Evolutionary conservation across 2,329 filamentous ascomycete genomes (phyloP).

Genomic region (Fusarium anguioides): DNA sequence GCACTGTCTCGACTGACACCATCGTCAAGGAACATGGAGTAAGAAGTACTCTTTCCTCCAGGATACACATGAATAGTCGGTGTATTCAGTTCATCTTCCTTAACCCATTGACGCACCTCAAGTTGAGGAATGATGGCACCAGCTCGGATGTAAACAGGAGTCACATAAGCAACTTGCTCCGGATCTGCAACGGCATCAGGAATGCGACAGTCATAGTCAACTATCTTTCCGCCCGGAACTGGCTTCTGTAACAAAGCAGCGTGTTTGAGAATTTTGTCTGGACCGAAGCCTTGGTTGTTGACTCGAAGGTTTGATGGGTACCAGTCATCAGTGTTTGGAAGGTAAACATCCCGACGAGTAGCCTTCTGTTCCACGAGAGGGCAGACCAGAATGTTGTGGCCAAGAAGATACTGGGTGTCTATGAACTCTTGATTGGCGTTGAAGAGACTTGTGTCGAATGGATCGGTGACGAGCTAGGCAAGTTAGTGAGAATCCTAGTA

Average conservation of each 20-base stretch:
- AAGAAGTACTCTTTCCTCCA: background rate
- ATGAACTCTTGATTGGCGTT: background rate
- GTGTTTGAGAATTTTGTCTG: background rate
- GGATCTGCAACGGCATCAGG: background rate
- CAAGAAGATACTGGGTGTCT: background rate
- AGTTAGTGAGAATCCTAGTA: fast-evolving
- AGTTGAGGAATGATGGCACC: constrained; percentile 8
- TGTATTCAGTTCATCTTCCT: background rate
- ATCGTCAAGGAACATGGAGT: constrained; percentile 8
- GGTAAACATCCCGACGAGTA: background rate
- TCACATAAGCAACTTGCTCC: background rate
- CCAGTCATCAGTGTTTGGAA: background rate
- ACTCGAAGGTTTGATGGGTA: background rate
- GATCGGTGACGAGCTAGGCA: background rate
- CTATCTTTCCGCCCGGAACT: background rate
- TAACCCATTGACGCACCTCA: background rate
- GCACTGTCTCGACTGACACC: constrained; percentile 2
- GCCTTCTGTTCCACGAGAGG: background rate
- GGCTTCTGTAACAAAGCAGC: background rate
- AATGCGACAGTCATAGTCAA: background rate
- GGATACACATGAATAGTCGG: background rate
- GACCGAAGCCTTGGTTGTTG: background rate
- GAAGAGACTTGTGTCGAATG: background rate
- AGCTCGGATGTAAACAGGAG: constrained; percentile 2
- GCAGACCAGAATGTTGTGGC: background rate